Percentiles rank a stretch among this genome's conserved stretches.
These are phyloP conservation scores for Apium graveolens DNA, from an alignment of 129 eudicot genomes.

Conservation along the genomic window DNA sequence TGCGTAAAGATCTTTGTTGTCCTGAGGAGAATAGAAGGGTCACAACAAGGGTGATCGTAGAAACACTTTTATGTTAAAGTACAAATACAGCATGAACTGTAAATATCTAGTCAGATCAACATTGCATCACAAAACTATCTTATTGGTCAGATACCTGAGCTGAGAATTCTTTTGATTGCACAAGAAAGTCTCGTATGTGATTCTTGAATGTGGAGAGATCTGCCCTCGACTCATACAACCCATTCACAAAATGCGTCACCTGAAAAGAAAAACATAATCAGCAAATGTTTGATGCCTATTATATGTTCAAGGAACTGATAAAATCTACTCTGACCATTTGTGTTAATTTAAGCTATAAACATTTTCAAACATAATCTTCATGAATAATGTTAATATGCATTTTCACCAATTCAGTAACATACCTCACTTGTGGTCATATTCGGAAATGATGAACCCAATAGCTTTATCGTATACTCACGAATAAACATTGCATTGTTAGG, in stretches of 20 bases:
- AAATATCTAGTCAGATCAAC: background rate
- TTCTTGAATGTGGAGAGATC: constrained; percentile 76
- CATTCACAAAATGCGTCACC: constrained; percentile 87
- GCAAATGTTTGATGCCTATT: background rate
- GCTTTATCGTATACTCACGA: constrained; percentile 88
- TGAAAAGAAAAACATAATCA: constrained; percentile 1
- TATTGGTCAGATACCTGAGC: constrained; percentile 56
- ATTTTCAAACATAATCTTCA: background rate
- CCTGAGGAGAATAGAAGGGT: constrained; percentile 33
- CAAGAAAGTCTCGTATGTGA: constrained; percentile 93
- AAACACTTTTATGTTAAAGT: background rate
- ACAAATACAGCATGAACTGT: background rate
- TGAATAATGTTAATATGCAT: background rate
- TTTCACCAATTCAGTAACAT: background rate
- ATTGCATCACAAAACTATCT: background rate
- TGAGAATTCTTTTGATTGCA: constrained; percentile 93
- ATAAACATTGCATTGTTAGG: constrained; percentile 74
- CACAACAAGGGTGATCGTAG: background rate
- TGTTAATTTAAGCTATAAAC: background rate
- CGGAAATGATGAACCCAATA: constrained; percentile 88
- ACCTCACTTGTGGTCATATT: constrained; percentile 88
- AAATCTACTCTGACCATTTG: background rate
- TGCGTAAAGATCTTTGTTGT: constrained; percentile 94
- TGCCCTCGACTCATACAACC: constrained; percentile 62
- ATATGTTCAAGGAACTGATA: background rate